phyloP scores from a whole-genome alignment of 1,139 yeast genomes.

The Sugiyamaella pinicola region DNA sequence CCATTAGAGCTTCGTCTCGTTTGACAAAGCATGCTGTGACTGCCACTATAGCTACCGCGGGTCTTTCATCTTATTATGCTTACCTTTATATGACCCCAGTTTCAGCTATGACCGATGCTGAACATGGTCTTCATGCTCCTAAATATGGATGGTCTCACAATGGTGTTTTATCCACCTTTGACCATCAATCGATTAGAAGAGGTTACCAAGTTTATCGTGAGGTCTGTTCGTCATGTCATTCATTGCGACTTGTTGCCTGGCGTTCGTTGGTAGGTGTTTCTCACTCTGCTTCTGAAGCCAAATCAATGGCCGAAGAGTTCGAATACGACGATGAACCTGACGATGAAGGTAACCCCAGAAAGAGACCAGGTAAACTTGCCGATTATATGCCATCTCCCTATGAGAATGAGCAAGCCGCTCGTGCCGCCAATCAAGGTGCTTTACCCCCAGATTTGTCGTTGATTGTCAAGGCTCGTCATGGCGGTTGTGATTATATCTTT shows the following conservation, averaged over 20 bases:
- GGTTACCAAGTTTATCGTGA: conserved; percentile 99
- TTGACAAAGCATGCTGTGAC: conserved; percentile 42
- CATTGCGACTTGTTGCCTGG: conserved; percentile 97
- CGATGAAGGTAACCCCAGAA: conserved; percentile 98
- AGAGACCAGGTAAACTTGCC: conserved; percentile 97
- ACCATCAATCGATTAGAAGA: conserved; percentile 96
- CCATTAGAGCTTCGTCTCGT: conserved; percentile 35
- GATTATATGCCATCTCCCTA: conserved; percentile 95
- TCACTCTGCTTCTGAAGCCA: conserved; percentile 87
- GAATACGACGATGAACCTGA: conserved; percentile 99
- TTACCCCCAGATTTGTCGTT: conserved; percentile 97
- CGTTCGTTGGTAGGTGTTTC: conserved; percentile 97
- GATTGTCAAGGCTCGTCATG: conserved; percentile 99
- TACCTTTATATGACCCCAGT: conserved; percentile 50
- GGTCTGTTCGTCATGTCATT: conserved; percentile 99
- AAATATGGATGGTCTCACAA: conserved; percentile 91
- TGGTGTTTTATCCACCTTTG: conserved; percentile 86
- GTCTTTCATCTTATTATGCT: conserved; percentile 40
- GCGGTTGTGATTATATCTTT: conserved; percentile 95
- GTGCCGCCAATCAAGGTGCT: conserved; percentile 99
- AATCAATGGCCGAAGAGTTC: conserved; percentile 92
- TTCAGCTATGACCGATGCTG: conserved; percentile 97
- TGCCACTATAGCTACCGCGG: conserved; percentile 38
- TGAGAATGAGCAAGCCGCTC: conserved; percentile 97
- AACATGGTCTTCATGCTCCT: conserved; percentile 97